Base-by-base conservation (phyloP, 495 filamentous ascomycete genomes). In the Xylaria venustula region DNA sequence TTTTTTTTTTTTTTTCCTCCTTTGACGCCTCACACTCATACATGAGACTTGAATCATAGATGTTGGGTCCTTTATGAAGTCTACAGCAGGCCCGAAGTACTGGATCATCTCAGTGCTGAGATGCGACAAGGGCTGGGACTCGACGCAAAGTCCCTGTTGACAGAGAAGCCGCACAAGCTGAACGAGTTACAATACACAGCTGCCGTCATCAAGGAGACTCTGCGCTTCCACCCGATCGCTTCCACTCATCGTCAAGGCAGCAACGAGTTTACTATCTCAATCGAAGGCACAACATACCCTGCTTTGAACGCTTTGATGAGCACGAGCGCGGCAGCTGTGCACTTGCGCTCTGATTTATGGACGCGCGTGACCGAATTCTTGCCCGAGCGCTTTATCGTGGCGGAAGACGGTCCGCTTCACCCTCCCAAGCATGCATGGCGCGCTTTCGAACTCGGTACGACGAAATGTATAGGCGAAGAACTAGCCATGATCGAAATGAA, bases 381-480 rank as follows among this genome's bases (percentile, higher is more conserved):
- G 22, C 79, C 79, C 6, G 71, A 78, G 47, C 67, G 77, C 0
- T 80, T 67, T 47, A 47, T 73, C 1, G 60, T 70, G 8, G 44
- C 40, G 2, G 64, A 63, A 5, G 55, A 60, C 26, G 36, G 74
- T 54, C 64, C 60, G 36, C 51, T 74, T 17, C 58, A 71, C 41
- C 62, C 69, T 3, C 30, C 44, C n/a, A 79, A 79, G 41, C 67
- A 74, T 50, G 75, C 78, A 0, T 84, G 69, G 68, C 67, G 79
- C n/a, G 71, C 77, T 1, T 84, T 84, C 54, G 78, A 79, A 60
- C 63, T 69, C 11, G 81, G 82, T 0, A 74, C 77, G 11, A 62
- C 77, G 4, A 68, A 61, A 17, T 85, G 82, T 57, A 79, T 84
- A 20, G 81, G 83, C 0, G 76, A 83, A 60, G 73, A 77, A 42